Conservation (phyloP, 371 early-diverging fungal genomes). For the Syncephalastrum contaminatum region DNA sequence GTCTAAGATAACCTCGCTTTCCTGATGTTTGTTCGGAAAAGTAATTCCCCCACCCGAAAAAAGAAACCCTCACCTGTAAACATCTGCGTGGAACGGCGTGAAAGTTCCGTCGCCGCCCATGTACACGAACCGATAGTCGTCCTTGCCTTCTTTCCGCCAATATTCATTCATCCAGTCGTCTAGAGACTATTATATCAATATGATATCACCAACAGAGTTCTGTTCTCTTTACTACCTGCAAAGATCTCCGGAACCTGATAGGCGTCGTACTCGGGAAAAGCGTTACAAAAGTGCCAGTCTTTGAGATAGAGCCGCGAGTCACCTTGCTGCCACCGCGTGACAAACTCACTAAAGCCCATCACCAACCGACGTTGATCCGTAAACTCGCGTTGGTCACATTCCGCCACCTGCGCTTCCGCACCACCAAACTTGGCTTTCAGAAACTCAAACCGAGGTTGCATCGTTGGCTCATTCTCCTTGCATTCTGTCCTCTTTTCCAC, state of each 20-base stretch:
- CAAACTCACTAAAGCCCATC: conserved; percentile 58
- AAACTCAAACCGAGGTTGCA: conserved; percentile 39
- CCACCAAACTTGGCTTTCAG: conserved; percentile 30
- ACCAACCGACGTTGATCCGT: conserved; percentile 59
- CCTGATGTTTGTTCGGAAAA: too few relatives aligned
- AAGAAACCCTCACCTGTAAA: conserved; percentile 45
- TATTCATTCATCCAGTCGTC: conserved; percentile 80
- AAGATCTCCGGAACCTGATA: conserved; percentile 54
- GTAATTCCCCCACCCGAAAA: not conserved
- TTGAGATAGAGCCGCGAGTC: conserved; percentile 58
- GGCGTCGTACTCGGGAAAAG: conserved; percentile 47
- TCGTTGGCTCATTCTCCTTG: conserved; percentile 13
- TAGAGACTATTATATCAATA: conserved; percentile 2
- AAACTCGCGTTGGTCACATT: conserved; percentile 54
- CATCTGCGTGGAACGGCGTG: conserved; percentile 80
- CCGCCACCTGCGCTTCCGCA: conserved; percentile 56
- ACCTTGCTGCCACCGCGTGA: conserved; percentile 41
- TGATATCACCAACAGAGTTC: conserved; percentile 5
- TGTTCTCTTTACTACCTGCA: conserved; percentile 31
- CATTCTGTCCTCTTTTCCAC: conserved; percentile 27
- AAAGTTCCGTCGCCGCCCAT: conserved; percentile 71
- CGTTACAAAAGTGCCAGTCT: conserved; percentile 68
- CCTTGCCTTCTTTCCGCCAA: conserved; percentile 49
- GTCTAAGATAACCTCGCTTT: not conserved
- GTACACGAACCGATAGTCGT: conserved; percentile 75